Evolutionary conservation across 2,329 filamentous ascomycete genomes (phyloP).

Genomic region (Dissoconium aciculare): DNA sequence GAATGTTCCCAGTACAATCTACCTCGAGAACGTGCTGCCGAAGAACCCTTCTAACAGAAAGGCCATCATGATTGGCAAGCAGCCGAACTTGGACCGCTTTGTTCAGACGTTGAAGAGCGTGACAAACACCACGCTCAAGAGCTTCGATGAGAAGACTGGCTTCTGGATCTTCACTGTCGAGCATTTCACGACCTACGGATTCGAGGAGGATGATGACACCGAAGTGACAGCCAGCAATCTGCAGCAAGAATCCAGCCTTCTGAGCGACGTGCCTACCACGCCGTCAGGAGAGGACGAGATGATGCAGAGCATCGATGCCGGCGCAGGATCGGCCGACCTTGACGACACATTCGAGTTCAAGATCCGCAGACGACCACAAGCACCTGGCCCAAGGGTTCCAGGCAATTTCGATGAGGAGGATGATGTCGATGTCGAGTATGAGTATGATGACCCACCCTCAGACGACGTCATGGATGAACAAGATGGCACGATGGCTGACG

Average conservation of each 20-base stretch:
- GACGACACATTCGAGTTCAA: slow-evolving; percentile 45
- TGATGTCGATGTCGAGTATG: slow-evolving; percentile 23
- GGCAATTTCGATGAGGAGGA: slow-evolving; percentile 57
- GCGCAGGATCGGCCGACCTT: slow-evolving; percentile 12
- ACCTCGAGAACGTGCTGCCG: slow-evolving; percentile 87
- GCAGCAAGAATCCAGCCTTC: slow-evolving; percentile 40
- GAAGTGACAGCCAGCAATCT: slow-evolving; percentile 36
- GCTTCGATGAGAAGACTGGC: slow-evolving; percentile 65
- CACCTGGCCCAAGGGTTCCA: slow-evolving; percentile 42
- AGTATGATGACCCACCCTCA: slow-evolving; percentile 35
- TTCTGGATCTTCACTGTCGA: slow-evolving; percentile 88
- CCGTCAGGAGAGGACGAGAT: slow-evolving; percentile 14
- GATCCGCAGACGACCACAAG: slow-evolving; percentile 28
- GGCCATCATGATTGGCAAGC: slow-evolving; percentile 40
- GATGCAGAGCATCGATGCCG: slow-evolving; percentile 17
- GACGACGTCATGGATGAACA: slow-evolving; percentile 29
- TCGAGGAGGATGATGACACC: slow-evolving; percentile 51
- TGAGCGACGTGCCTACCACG: slow-evolving; percentile 24
- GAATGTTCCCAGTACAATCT: slow-evolving; percentile 78
- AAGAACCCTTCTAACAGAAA: slow-evolving; percentile 47
- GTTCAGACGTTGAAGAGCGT: slow-evolving; percentile 67
- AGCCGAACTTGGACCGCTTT: slow-evolving; percentile 63
- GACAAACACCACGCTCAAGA: slow-evolving; percentile 63
- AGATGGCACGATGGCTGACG: slow-evolving; percentile 23
- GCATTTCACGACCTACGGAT: slow-evolving; percentile 89